Conservation (phyloP, 2,329 filamentous ascomycete genomes). For the Xylaria sp. region DNA sequence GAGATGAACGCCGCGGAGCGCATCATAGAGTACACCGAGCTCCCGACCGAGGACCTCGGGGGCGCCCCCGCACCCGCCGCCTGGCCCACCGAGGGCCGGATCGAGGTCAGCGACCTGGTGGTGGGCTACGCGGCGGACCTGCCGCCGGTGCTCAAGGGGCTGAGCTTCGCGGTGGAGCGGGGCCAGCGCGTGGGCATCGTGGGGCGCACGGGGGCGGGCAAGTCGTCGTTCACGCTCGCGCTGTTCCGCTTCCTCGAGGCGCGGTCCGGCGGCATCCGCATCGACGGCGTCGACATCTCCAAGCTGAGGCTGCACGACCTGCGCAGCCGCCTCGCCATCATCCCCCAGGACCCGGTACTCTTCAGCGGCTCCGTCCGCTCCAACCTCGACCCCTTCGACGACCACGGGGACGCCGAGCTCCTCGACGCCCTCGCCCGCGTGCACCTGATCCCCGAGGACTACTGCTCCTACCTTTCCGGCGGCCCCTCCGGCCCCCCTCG, state of each 20-base stretch:
- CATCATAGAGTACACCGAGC: slow-evolving; percentile 72
- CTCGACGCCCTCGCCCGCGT: slow-evolving; percentile 71
- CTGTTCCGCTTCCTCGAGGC: slow-evolving; percentile 79
- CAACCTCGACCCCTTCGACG: slow-evolving; percentile 77
- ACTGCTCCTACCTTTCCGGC: slow-evolving; percentile 13
- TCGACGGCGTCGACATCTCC: slow-evolving; percentile 76
- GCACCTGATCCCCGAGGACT: slow-evolving; percentile 59
- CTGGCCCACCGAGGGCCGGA: slow-evolving; percentile 74
- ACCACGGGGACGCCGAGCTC: slow-evolving; percentile 70
- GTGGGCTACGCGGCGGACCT: slow-evolving; percentile 73
- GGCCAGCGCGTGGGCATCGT: slow-evolving; percentile 77
- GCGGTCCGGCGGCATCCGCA: slow-evolving; percentile 64
- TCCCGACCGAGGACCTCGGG: slow-evolving; percentile 67
- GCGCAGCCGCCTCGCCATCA: slow-evolving; percentile 75
- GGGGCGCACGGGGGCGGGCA: slow-evolving; percentile 77
- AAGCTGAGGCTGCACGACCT: slow-evolving; percentile 71
- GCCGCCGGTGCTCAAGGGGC: slow-evolving; percentile 68
- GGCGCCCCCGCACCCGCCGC: slow-evolving; percentile 65
- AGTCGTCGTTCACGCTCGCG: slow-evolving; percentile 74
- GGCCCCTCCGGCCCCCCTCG: background rate
- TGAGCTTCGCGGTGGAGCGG: slow-evolving; percentile 67
- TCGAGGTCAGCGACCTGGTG: slow-evolving; percentile 74
- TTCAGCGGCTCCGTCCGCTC: slow-evolving; percentile 78
- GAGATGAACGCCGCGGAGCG: slow-evolving; percentile 80
- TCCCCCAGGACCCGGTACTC: slow-evolving; percentile 78